phyloP scores from a whole-genome alignment of 2,329 filamentous ascomycete species.

The Curvularia sp. region DNA sequence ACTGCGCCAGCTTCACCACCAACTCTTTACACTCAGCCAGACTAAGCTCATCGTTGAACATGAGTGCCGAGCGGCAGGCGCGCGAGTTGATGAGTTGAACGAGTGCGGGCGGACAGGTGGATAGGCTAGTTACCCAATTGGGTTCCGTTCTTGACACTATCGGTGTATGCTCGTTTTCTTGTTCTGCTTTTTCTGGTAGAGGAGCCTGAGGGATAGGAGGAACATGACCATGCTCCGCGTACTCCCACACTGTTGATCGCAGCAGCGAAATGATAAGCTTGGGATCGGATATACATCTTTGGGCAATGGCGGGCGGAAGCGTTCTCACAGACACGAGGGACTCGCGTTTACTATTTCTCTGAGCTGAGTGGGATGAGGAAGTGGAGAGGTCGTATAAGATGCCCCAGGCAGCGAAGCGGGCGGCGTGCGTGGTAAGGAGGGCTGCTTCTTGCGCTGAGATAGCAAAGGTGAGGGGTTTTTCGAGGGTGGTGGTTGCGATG shows the following conservation, averaged over 20 bases:
- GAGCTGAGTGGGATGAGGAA: constrained; percentile 3
- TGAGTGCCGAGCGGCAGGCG: constrained; percentile 79
- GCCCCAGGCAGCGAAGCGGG: constrained; percentile 76
- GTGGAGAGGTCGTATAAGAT: constrained; percentile 66
- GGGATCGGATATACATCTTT: constrained; percentile 77
- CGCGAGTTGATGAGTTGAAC: constrained; percentile 78
- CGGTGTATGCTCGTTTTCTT: no score
- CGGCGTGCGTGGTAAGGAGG: constrained; percentile 62
- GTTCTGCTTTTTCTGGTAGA: no score
- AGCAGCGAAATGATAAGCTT: constrained; percentile 75
- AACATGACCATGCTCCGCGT: constrained; percentile 38
- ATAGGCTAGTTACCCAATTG: constrained; percentile 68
- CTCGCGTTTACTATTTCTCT: constrained; percentile 11
- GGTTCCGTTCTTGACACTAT: not conserved
- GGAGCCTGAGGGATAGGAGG: not conserved
- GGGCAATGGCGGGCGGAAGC: constrained; percentile 75
- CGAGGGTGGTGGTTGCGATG: constrained; percentile 47
- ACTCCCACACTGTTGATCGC: constrained; percentile 74
- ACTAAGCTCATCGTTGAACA: constrained; percentile 79
- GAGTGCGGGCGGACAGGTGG: constrained; percentile 75
- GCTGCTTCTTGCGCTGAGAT: constrained; percentile 66
- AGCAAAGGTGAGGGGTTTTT: constrained; percentile 68
- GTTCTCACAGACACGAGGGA: constrained; percentile 58
- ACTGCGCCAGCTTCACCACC: constrained; percentile 64
- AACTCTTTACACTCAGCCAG: constrained; percentile 65